phyloP scores from a whole-genome alignment of 495 filamentous ascomycete genomes.

The Geoglossum glabrum region DNA sequence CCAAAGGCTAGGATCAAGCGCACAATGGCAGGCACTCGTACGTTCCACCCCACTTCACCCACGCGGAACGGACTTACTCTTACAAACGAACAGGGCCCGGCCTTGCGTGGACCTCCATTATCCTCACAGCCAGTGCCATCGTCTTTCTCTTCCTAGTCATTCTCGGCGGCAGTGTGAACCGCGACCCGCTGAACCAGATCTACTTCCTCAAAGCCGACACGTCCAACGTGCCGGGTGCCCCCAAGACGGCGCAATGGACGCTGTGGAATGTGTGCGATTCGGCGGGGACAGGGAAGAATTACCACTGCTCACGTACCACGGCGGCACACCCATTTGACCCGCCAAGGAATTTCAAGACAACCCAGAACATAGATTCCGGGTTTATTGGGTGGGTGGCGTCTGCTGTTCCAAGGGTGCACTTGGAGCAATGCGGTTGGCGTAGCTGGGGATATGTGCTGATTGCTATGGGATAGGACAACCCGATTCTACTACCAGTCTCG shows the following conservation, averaged over 20 bases:
- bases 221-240: constrained; percentile 43
- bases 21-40: background rate
- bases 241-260: constrained; percentile 57
- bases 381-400: constrained; percentile 38
- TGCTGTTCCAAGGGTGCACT: no score
- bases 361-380: constrained; percentile 28
- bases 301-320: constrained; percentile 29
- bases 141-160: constrained; percentile 66
- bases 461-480: constrained; percentile 20
- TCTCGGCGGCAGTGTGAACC: constrained; percentile 41
- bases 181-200: constrained; percentile 44
- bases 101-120: constrained; percentile 40
- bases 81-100: constrained; percentile 3
- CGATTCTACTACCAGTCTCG: constrained; percentile 44
- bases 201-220: constrained; percentile 71
- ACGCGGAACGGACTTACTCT: background rate
- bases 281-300: constrained; percentile 28
- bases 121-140: constrained; percentile 54
- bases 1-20: background rate
- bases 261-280: constrained; percentile 59
- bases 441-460: background rate
- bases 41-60: background rate
- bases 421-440: background rate
- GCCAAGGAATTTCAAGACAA: constrained; percentile 40
- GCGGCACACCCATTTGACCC: constrained; percentile 49